These are phyloP conservation scores for Berkeleyomyces basicola DNA, from an alignment of 2,329 filamentous ascomycete species.

Conservation along the genomic window DNA sequence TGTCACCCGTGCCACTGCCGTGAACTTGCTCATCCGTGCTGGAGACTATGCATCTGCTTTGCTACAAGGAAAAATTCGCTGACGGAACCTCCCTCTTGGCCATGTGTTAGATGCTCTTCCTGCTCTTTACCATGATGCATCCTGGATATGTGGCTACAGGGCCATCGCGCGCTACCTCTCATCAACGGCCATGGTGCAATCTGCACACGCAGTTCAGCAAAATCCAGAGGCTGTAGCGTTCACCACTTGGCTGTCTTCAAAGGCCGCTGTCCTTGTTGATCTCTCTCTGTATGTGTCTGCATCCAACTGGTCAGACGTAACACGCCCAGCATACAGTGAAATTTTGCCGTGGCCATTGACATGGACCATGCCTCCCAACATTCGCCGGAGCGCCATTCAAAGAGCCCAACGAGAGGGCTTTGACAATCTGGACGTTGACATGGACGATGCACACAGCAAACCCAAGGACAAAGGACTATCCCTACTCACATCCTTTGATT, in stretches of 20 bases:
- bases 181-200: constrained; percentile 20
- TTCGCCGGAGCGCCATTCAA: constrained; percentile 52
- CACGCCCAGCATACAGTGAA: constrained; percentile 62
- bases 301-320: constrained; percentile 65
- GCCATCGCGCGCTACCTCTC: constrained; percentile 43
- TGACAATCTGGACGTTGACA: constrained; percentile 48
- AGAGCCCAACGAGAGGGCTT: constrained; percentile 56
- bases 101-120: constrained; percentile 33
- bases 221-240: constrained; percentile 34
- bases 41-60: background rate
- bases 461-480: constrained; percentile 16
- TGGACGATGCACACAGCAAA: constrained; percentile 20
- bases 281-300: constrained; percentile 81
- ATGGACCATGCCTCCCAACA: constrained; percentile 63
- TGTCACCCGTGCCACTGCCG: constrained; percentile 20
- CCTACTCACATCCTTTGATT: constrained; percentile 25
- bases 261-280: constrained; percentile 63
- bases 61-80: background rate
- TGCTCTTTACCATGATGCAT: constrained; percentile 32
- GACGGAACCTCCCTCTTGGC: background rate
- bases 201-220: constrained; percentile 17
- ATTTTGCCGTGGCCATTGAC: constrained; percentile 76
- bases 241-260: constrained; percentile 54
- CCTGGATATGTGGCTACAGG: constrained; percentile 43
- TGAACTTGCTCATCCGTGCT: background rate